Evolutionary conservation across 495 filamentous ascomycete species (phyloP).

Genomic region (Chaetomium tenue): DNA sequence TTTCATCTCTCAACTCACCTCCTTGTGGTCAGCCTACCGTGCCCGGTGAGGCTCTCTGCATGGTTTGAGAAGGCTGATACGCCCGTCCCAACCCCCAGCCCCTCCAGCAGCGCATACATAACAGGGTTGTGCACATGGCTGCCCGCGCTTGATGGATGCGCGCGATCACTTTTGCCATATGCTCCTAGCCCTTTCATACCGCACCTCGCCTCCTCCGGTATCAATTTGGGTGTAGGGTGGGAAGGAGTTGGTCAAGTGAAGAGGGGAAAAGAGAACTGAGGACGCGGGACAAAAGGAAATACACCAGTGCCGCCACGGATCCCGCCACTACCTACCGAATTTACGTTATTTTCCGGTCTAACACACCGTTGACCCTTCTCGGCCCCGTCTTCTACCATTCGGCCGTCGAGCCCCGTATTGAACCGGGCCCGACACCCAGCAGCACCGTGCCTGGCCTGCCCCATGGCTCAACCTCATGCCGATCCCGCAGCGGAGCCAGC

Average conservation of each 20-base stretch:
- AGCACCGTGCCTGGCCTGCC: conserved; percentile 15
- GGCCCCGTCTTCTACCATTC: background rate
- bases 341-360: background rate
- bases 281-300: background rate
- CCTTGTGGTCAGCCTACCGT: conserved; percentile 1
- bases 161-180: background rate
- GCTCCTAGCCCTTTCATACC: background rate
- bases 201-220: background rate
- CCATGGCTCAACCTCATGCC: conserved; percentile 32
- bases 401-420: background rate
- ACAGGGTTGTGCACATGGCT: background rate
- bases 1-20: background rate
- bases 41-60: conserved; percentile 10
- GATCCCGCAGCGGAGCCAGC: conserved; percentile 20
- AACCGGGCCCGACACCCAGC: conserved; percentile 7
- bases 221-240: background rate
- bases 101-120: conserved; percentile 17
- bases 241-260: background rate
- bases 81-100: background rate
- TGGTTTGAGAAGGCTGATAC: conserved; percentile 19
- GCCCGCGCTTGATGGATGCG: conserved; percentile 14
- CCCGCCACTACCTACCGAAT: background rate
- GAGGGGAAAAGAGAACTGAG: background rate
- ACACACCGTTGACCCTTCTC: background rate
- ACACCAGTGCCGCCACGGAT: background rate